Evolutionary conservation across 225 moss, liverwort and hornwort species (phyloP).

Genomic region (Pleurozium schreberi): DNA sequence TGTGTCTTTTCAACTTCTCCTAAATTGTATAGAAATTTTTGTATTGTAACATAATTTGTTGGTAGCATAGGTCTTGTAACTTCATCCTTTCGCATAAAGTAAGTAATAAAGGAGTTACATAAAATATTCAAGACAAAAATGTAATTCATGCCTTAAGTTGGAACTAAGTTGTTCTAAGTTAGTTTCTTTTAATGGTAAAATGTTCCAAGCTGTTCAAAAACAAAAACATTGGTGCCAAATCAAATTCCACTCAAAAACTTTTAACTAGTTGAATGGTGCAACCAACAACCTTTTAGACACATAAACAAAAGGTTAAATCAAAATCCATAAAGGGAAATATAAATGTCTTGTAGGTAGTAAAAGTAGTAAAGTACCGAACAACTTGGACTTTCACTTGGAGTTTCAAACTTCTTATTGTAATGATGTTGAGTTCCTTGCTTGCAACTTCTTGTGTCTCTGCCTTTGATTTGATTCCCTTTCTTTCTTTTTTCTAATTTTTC

Average conservation of each 20-base stretch:
- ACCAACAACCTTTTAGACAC: accelerated
- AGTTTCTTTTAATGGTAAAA: background rate
- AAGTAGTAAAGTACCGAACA: background rate
- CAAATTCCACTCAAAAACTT: background rate
- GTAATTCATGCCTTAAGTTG: background rate
- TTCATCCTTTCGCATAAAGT: background rate
- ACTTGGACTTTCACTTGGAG: constrained; percentile 15
- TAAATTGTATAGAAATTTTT: background rate
- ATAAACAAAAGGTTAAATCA: background rate
- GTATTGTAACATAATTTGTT: background rate
- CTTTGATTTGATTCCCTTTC: background rate
- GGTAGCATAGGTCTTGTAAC: background rate
- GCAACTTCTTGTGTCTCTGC: background rate
- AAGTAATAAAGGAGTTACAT: background rate
- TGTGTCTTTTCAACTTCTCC: background rate
- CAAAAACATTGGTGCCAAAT: background rate
- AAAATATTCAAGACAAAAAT: background rate
- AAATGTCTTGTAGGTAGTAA: background rate
- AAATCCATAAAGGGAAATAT: background rate
- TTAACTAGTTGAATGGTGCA: background rate
- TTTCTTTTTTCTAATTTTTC: constrained; percentile 13
- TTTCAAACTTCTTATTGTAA: background rate
- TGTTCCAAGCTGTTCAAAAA: background rate
- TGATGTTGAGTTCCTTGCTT: background rate
- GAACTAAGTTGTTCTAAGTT: background rate